phyloP scores from a whole-genome alignment of 2,329 filamentous ascomycete genomes.

The Fusarium secorum region DNA sequence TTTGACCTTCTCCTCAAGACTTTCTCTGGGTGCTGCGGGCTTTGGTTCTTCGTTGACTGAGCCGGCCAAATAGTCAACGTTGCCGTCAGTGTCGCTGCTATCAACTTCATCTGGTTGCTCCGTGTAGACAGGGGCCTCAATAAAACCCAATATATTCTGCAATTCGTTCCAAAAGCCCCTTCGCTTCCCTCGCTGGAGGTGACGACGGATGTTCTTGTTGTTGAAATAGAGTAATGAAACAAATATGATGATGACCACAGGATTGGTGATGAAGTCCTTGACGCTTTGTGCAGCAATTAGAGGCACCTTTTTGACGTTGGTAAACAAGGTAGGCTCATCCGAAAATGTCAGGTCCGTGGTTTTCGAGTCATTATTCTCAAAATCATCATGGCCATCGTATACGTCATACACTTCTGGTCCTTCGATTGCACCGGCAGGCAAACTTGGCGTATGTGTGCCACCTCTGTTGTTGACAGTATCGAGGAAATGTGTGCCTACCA shows the following conservation, averaged over 20 bases:
- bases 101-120: conserved; percentile 25
- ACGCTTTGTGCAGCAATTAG: conserved; percentile 59
- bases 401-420: conserved; percentile 15
- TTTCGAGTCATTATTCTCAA: conserved; percentile 46
- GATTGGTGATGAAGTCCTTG: conserved; percentile 64
- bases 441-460: conserved; percentile 48
- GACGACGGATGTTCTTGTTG: conserved; percentile 55
- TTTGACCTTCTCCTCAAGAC: conserved; percentile 3
- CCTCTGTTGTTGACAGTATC: conserved; percentile 49
- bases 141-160: conserved; percentile 14
- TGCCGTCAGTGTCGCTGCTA: conserved; percentile 29
- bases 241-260: conserved; percentile 58
- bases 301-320: conserved; percentile 60
- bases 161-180: conserved; percentile 43
- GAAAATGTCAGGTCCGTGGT: conserved; percentile 38
- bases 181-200: conserved; percentile 47
- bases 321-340: conserved; percentile 55
- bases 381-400: conserved; percentile 36
- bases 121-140: not conserved
- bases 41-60: not conserved
- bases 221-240: conserved; percentile 54
- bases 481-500: conserved; percentile 77
- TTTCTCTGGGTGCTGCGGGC: not conserved
- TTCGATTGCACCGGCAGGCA: conserved; percentile 48
- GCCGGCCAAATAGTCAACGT: not conserved